Evolutionary conservation across 805 yeast species (phyloP), one percentile per base, ranked within the genome.

Genomic region (Myxozyma neotropica): DNA sequence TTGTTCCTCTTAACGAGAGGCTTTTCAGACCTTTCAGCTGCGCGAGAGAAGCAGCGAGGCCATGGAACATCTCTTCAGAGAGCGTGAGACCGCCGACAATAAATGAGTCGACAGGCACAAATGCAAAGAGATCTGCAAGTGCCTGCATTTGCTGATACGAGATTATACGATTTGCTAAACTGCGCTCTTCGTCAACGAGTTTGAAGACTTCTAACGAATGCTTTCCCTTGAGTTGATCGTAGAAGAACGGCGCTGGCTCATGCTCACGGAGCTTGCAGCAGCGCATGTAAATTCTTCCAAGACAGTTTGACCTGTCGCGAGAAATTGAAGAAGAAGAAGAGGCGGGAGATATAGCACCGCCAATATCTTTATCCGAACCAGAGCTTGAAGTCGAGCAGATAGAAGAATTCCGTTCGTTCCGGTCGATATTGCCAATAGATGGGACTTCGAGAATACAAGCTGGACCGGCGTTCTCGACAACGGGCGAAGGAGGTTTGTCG

Each of bases 241-340:
- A 50, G 36, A 45, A 26, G 42, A 10, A 52, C 29, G 40, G 53
- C 7, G 45, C 46, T 13, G 66, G 66, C 12, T 33, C 35, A n/a
- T 51, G 40, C 27, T 62, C 66, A 19, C 66, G 66, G 24, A 62
- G 51, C 38, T 60, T 62, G 61, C 66, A 62, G 55, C 66, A 62
- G 7, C 66, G 61, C 15, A 55, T 56, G 36, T 55, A 62, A 17
- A 62, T 36, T 4, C 36, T 17, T 26, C 49, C 61, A 6, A 60
- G 57, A 40, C 58, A 59, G 35, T 46, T 27, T 17, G 6, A 40
- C 3, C 33, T 31, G 40, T 27, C 39, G 23, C 24, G 39, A 10
- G 33, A 8, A 23, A 27, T 19, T n/a, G 46, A 27, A 10, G 55
- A 51, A 7, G n/a, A 13, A 8, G 51, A 36, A 1, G 42, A 23